A percentile compares a stretch with the other conserved stretches of the same genome.
Evolutionary conservation across 2,329 filamentous ascomycete species (phyloP).

Genomic region (Pseudopyricularia javanii): DNA sequence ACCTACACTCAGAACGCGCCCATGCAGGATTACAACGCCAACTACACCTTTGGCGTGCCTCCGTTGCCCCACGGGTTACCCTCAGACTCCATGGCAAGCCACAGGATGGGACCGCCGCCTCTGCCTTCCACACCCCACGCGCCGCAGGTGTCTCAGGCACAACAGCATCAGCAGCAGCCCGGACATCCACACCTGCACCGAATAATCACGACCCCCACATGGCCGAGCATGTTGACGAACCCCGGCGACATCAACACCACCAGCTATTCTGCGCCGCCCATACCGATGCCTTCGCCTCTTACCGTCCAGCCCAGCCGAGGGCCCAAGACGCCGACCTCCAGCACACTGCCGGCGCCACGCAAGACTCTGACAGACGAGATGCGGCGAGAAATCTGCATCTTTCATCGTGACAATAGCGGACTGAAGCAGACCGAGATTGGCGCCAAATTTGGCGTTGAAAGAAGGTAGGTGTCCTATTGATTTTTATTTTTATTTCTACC

Average conservation of each 20-base stretch:
- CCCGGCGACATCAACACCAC: slow-evolving; percentile 27
- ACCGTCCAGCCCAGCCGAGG: slow-evolving; percentile 31
- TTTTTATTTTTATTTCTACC: neutral
- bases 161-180: slow-evolving; percentile 23
- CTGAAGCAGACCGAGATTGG: slow-evolving; percentile 96
- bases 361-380: slow-evolving; percentile 88
- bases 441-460: slow-evolving; percentile 85
- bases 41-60: slow-evolving; percentile 42
- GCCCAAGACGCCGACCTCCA: slow-evolving; percentile 28
- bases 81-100: slow-evolving; percentile 30
- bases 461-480: slow-evolving; percentile 54
- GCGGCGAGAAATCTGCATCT: slow-evolving; percentile 84
- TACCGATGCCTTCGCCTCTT: slow-evolving; percentile 45
- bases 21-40: slow-evolving; percentile 54
- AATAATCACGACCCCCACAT: slow-evolving; percentile 56
- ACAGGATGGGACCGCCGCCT: slow-evolving; percentile 45
- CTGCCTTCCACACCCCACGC: slow-evolving; percentile 35
- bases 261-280: slow-evolving; percentile 46
- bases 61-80: slow-evolving; percentile 34
- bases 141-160: slow-evolving; percentile 25
- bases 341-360: slow-evolving; percentile 52
- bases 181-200: slow-evolving; percentile 46
- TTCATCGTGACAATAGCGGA: slow-evolving; percentile 78
- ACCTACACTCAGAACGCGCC: slow-evolving; percentile 53
- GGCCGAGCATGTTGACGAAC: slow-evolving; percentile 74